Base-by-base conservation (phyloP, 139 green algal species). In the Zygnema cylindricum region DNA sequence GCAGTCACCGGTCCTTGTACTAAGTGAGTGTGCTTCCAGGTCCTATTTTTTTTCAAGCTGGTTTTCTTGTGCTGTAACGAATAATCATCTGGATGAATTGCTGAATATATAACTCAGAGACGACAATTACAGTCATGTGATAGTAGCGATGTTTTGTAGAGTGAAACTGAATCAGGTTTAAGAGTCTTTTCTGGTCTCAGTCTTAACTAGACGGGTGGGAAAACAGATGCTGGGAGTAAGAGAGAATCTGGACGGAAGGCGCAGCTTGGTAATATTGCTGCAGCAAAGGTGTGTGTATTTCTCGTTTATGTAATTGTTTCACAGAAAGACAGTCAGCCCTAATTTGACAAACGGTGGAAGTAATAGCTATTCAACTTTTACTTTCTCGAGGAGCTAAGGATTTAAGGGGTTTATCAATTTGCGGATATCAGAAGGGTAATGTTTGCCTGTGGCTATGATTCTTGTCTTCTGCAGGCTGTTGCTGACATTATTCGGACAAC, bases 401-500 rank as follows among this genome's bases (percentile, higher is more conserved):
- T 36, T 23, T 49, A 63, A 1, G 22, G 42, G 40, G 2, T 86
- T 32, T 39, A 32, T 63, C 49, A 0, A 11, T 38, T 39, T 77
- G 23, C 40, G 1, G n/a, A 2, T 84, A n/a, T n/a, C n/a, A n/a
- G n/a, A n/a, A n/a, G n/a, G n/a, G n/a, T n/a, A n/a, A n/a, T n/a
- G n/a, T n/a, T n/a, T n/a, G n/a, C n/a, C n/a, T n/a, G n/a, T n/a
- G n/a, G n/a, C n/a, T n/a, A n/a, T n/a, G n/a, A n/a, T n/a, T n/a
- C n/a, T n/a, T n/a, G n/a, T n/a, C n/a, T n/a, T n/a, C n/a, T n/a
- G n/a, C n/a, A 89, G 88, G 96, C 97, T 1, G 97, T 99, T 0
- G 93, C 97, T 7, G 97, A 99, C 89, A 99, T 99, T 84, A 97
- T 99, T 69, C 93, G 97, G 2, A 99, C 97, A 0, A 99, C 97